These are phyloP conservation scores for Parsonsia alboflavescens DNA, from an alignment of 257 asterid species.

Conservation along the genomic window DNA sequence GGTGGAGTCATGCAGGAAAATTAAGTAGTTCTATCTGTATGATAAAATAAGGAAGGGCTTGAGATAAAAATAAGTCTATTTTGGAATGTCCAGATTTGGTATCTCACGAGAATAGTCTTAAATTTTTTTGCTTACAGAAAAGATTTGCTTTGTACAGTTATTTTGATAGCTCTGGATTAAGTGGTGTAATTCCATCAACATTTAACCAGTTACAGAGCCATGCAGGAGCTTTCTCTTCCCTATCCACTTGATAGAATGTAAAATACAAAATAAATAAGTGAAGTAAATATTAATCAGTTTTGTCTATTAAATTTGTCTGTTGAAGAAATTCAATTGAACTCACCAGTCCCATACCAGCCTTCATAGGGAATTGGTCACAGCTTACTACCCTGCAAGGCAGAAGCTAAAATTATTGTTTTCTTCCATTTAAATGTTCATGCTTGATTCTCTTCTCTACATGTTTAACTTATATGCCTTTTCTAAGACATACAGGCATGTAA, in stretches of 20 bases:
- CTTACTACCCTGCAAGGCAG: slow-evolving; percentile 51
- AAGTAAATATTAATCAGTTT: neutral
- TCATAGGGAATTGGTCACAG: slow-evolving; percentile 60
- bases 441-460: neutral
- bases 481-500: too few species aligned
- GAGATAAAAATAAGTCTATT: neutral
- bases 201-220: slow-evolving; percentile 35
- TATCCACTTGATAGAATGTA: neutral
- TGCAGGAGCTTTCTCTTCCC: slow-evolving; percentile 20
- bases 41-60: neutral
- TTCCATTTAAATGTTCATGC: neutral
- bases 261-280: neutral
- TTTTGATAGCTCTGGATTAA: slow-evolving; percentile 51
- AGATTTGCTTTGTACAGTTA: slow-evolving; percentile 28
- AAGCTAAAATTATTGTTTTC: neutral
- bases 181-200: slow-evolving; percentile 50
- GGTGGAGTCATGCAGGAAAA: neutral
- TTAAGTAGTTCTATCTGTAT: neutral
- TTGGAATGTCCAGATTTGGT: neutral
- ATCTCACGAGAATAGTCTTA: neutral
- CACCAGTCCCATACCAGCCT: slow-evolving; percentile 65
- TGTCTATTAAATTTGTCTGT: slow-evolving; percentile 3
- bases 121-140: neutral
- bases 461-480: neutral
- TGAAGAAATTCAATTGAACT: slow-evolving; percentile 39